phyloP scores from a whole-genome alignment of 2,329 filamentous ascomycete species.

The Talaromyces sp. region DNA sequence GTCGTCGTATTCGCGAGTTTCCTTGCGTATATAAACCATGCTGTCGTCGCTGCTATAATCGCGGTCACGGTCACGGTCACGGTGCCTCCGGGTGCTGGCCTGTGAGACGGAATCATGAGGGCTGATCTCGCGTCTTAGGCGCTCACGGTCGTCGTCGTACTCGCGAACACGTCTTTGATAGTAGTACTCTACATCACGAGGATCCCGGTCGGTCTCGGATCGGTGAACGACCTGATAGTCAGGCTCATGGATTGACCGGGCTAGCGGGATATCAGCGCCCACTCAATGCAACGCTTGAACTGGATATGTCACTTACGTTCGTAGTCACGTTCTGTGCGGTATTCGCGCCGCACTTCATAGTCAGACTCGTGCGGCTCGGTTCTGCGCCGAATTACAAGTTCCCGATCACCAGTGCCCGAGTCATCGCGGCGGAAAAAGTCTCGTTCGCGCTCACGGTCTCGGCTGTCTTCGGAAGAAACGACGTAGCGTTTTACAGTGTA shows the following conservation, averaged over 20 bases:
- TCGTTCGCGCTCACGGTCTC: slow-evolving; percentile 23
- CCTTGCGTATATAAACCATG: slow-evolving; percentile 56
- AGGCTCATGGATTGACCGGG: slow-evolving; percentile 52
- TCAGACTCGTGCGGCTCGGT: slow-evolving; percentile 47
- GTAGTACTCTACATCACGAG: slow-evolving; percentile 58
- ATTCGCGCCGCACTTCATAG: slow-evolving; percentile 41
- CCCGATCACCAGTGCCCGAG: slow-evolving; percentile 30
- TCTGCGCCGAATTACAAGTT: slow-evolving; percentile 43
- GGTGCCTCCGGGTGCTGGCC: slow-evolving; percentile 36
- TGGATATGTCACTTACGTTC: slow-evolving; percentile 33
- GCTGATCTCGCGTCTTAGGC: slow-evolving; percentile 43
- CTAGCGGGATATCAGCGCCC: slow-evolving; percentile 41
- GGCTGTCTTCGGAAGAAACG: slow-evolving; percentile 38
- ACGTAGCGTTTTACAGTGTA: slow-evolving; percentile 59
- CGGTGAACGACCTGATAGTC: slow-evolving; percentile 59
- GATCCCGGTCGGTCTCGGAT: slow-evolving; percentile 47
- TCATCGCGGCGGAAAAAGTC: slow-evolving; percentile 31
- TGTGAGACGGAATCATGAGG: slow-evolving; percentile 52
- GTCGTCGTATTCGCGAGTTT: slow-evolving; percentile 40
- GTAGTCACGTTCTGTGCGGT: slow-evolving; percentile 42
- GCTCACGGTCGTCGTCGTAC: slow-evolving; percentile 46
- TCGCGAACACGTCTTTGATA: slow-evolving; percentile 56
- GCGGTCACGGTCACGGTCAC: slow-evolving; percentile 28
- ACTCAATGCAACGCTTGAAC: neutral
- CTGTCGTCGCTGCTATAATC: slow-evolving; percentile 59